These are phyloP conservation scores for Monosporascus sp. DNA, from an alignment of 2,329 filamentous ascomycete genomes.

Conservation along the genomic window DNA sequence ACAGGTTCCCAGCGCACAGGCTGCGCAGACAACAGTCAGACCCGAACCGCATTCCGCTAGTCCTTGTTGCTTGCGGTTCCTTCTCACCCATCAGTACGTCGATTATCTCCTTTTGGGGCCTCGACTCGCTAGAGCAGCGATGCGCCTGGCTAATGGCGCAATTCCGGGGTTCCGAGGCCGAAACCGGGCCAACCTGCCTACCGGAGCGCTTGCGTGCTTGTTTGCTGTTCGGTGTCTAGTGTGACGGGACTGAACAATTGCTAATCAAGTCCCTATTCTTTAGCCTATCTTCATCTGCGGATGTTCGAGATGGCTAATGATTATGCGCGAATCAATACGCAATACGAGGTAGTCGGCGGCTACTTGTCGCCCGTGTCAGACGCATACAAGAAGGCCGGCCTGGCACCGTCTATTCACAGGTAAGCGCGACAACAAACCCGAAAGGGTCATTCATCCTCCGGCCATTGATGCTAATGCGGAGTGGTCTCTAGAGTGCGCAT, in stretches of 20 bases:
- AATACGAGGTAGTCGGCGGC: constrained; percentile 81
- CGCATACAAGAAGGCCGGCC: constrained; percentile 70
- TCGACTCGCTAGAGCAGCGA: too few species aligned
- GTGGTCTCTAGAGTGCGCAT: constrained; percentile 58
- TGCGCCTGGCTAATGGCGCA: neutral
- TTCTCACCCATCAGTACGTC: constrained; percentile 60
- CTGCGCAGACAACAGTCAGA: constrained; percentile 52
- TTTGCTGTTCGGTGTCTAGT: too few species aligned
- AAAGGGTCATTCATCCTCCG: neutral
- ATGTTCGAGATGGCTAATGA: constrained; percentile 88
- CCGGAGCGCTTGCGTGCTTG: too few species aligned
- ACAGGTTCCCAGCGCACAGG: constrained; percentile 57
- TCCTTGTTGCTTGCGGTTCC: constrained; percentile 64
- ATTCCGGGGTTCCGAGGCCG: neutral
- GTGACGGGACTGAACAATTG: neutral
- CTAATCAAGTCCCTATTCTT: neutral
- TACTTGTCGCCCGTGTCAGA: constrained; percentile 71
- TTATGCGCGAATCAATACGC: constrained; percentile 66
- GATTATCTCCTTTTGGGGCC: neutral
- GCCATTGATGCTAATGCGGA: constrained; percentile 11
- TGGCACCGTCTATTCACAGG: constrained; percentile 67
- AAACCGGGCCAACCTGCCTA: neutral
- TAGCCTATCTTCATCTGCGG: constrained; percentile 65
- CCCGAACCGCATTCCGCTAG: constrained; percentile 53
- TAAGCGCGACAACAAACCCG: constrained; percentile 22